Evolutionary conservation across 495 filamentous ascomycete species (phyloP), one percentile per base, ranked within the genome.

Genomic region (Penicillium goetzii): DNA sequence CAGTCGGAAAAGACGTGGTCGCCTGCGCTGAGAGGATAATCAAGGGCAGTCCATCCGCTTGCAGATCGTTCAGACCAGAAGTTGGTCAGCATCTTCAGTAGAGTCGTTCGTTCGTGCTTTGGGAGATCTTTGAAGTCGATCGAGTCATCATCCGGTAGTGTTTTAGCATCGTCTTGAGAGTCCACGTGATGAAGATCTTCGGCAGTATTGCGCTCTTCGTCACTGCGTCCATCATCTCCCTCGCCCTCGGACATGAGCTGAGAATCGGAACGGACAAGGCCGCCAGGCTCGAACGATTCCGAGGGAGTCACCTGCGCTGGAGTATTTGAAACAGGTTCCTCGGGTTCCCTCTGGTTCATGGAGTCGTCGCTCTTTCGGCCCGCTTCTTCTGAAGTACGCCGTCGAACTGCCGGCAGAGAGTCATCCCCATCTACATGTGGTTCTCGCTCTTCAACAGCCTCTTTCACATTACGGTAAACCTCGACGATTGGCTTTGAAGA

Each of bases 61-160:
- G 96, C 92, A 23, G 95, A 97, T 47, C 95, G 88, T 72, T 98
- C 95, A 21, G 95, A 96, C 96, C 96, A 99, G 77, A 99, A 99
- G 61, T 93, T 96, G 11, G 90, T 93, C 56, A 99, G 80, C 81
- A 97, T 91, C 67, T 93, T 96, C 87, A 98, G 88, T 56, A 97
- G 83, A 21, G 92, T 96, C 59, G 86, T 92, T 68, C 92, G 91
- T 69, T 97, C 90, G 67, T 99, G 92, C 66, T 90, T 95, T 1
- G 92, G 92, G 15, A 99, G 80, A 60, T 96, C 93, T 32, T 86
- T 87, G 54, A 84, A 72, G 54, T 89, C 84, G 15, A 87, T 72
- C 41, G 79, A 73, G 26, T 86, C 80, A 54, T 89, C 83, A 25
- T 80, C 78, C 2, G 88, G 82, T 14, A 79, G 75, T 32, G 88